A percentile compares a stretch with the other conserved stretches of the same genome.
Evolutionary conservation across 169 alveolate species (phyloP).

Genomic region (Toxoplasma gondii): DNA sequence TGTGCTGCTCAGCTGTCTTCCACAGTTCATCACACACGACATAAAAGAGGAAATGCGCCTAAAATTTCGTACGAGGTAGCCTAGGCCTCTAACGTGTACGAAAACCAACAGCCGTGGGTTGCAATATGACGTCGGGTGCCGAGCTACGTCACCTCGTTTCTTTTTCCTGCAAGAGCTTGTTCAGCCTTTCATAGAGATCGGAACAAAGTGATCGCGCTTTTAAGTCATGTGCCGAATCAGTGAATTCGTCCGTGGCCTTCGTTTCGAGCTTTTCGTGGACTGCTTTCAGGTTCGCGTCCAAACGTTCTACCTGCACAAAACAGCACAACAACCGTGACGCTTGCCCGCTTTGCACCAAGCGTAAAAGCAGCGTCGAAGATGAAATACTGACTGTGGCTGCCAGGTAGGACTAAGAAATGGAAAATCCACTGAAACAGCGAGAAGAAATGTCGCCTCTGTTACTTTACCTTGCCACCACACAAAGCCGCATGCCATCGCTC

Average conservation of each 20-base stretch:
- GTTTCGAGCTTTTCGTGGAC: neutral
- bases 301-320: neutral
- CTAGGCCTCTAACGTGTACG: too few relatives aligned
- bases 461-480: neutral
- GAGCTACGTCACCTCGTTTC: neutral
- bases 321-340: neutral
- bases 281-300: neutral
- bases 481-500: neutral
- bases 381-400: too few relatives aligned
- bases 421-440: too few relatives aligned
- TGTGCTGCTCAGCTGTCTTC: too few relatives aligned
- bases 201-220: neutral
- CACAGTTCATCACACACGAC: too few relatives aligned
- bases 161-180: neutral
- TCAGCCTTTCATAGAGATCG: neutral
- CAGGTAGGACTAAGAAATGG: too few relatives aligned
- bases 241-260: neutral
- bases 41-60: too few relatives aligned
- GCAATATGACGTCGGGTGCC: too few relatives aligned
- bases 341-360: neutral
- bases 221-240: neutral
- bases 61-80: too few relatives aligned
- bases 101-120: too few relatives aligned
- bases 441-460: neutral
- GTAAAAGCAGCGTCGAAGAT: too few relatives aligned